A percentile compares a stretch with the other conserved stretches of the same genome.
Evolutionary conservation across 352 stramenopile species (phyloP).

Genomic region (Pythium aristosporum): DNA sequence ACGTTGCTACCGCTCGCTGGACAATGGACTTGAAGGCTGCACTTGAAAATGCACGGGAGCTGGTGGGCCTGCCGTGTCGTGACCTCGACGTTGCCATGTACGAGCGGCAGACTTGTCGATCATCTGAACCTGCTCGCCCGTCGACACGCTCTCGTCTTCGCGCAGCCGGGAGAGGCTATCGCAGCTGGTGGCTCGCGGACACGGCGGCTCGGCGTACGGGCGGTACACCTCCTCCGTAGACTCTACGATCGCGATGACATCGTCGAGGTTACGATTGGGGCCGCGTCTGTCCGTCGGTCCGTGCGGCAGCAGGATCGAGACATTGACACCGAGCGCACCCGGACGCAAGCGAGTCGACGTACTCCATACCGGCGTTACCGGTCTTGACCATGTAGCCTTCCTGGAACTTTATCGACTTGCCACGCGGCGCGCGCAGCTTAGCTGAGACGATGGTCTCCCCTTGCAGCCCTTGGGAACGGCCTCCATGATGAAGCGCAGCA

Average conservation of each 20-base stretch:
- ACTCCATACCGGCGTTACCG: conserved; percentile 97
- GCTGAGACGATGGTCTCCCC: conserved; percentile 99
- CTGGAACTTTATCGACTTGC: conserved; percentile 99
- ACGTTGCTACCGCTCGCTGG: too few species aligned
- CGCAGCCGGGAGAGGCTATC: too few species aligned
- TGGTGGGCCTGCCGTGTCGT: too few species aligned
- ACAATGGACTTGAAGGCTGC: too few species aligned
- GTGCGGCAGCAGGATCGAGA: conserved; percentile 99
- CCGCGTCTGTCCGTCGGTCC: conserved; percentile 97
- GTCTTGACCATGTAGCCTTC: conserved; percentile 99
- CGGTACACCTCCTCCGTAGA: conserved; percentile 96
- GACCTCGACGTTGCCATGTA: too few species aligned
- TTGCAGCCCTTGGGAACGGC: conserved; percentile 97
- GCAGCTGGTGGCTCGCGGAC: too few species aligned
- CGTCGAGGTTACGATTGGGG: conserved; percentile 97
- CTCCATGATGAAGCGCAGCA: conserved; percentile 99
- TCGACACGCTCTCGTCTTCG: too few species aligned
- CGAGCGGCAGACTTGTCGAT: too few species aligned
- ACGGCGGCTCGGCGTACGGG: conserved; percentile 78
- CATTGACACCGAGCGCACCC: conserved; percentile 99
- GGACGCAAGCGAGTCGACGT: conserved; percentile 99
- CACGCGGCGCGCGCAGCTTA: conserved; percentile 99
- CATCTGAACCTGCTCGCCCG: too few species aligned
- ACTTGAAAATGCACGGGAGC: too few species aligned
- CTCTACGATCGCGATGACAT: conserved; percentile 99